Evolutionary conservation across 2,329 filamentous ascomycete genomes (phyloP).

Genomic region (Clonostachys chloroleuca): DNA sequence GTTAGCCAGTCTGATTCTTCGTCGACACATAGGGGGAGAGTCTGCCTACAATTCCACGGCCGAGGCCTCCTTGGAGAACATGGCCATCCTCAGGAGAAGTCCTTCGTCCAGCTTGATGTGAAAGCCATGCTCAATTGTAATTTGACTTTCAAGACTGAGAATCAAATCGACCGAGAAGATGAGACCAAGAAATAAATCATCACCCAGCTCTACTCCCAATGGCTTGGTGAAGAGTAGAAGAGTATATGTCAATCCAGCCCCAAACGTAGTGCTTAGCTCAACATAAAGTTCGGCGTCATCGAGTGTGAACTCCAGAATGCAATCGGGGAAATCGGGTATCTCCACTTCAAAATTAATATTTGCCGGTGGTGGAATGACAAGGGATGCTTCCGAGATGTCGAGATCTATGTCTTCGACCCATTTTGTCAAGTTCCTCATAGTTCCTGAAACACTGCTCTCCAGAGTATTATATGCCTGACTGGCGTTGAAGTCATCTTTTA

Average conservation of each 20-base stretch:
- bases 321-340: slow-evolving; percentile 32
- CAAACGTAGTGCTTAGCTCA: slow-evolving; percentile 34
- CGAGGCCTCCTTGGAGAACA: slow-evolving; percentile 45
- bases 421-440: slow-evolving; percentile 12
- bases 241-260: slow-evolving; percentile 35
- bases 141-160: slow-evolving; percentile 34
- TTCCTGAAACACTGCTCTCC: slow-evolving; percentile 13
- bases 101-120: slow-evolving; percentile 50
- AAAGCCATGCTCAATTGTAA: slow-evolving; percentile 49
- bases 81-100: slow-evolving; percentile 36
- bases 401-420: slow-evolving; percentile 28
- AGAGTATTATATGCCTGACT: slow-evolving; percentile 23
- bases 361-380: background rate
- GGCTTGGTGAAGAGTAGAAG: slow-evolving; percentile 42
- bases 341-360: background rate
- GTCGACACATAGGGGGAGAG: background rate
- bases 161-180: slow-evolving; percentile 48
- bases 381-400: slow-evolving; percentile 26
- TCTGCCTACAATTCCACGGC: slow-evolving; percentile 41
- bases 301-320: slow-evolving; percentile 38
- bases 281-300: slow-evolving; percentile 49
- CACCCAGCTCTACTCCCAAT: slow-evolving; percentile 32
- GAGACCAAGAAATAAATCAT: slow-evolving; percentile 36
- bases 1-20: background rate
- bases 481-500: slow-evolving; percentile 34